Base-by-base conservation (phyloP, 1,284 basidiomycete species). In the Fomes fomentarius region DNA sequence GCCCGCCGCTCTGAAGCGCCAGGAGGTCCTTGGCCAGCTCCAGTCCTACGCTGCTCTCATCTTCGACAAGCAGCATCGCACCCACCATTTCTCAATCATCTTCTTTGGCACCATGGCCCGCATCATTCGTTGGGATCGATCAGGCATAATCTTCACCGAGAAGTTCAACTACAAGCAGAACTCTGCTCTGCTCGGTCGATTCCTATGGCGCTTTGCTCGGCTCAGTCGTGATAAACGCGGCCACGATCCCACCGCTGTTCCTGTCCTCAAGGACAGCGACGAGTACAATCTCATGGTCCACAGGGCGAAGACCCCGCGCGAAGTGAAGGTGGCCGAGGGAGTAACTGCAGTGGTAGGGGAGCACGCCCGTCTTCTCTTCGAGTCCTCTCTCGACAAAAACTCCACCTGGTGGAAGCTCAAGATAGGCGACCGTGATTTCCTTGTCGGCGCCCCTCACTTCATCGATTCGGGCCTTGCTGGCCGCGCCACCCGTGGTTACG, bases 401-500 rank as follows among this genome's bases (percentile, higher is more conserved):
- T n/a, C 21, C 3, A 1, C 30, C n/a, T 11, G 17, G 3, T n/a
- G 22, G 38, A 40, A n/a, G 21, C 7, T 21, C 2, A 30, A 30
- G 7, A 30, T 30, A 6, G 34, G 46, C 17, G 39, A 19, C 7
- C 15, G 19, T 19, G 25, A 34, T 25, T 56, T 56, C 47, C 47
- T 57, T 1, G 55, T 57, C 10, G 55, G 50, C 3, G 44, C 39
- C 21, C 55, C 55, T 1, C 25, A 43, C 15, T 52, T 52, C 33
- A 3, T 17, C 4, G 39, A 50, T 4, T 10, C 55, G 2, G 55
- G 42, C 4, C 28, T 57, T 0, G 50, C 40, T 1, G 55, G 55
- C 1, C 42, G 50, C 12, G 45, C 34, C 0, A 57, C 48, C 2
- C 39, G 47, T 4, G 41, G 55, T 4, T 57, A 46, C 25, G 42